These are phyloP conservation scores for Ambrosiella xylebori DNA, from an alignment of 2,329 filamentous ascomycete genomes.

Conservation along the genomic window DNA sequence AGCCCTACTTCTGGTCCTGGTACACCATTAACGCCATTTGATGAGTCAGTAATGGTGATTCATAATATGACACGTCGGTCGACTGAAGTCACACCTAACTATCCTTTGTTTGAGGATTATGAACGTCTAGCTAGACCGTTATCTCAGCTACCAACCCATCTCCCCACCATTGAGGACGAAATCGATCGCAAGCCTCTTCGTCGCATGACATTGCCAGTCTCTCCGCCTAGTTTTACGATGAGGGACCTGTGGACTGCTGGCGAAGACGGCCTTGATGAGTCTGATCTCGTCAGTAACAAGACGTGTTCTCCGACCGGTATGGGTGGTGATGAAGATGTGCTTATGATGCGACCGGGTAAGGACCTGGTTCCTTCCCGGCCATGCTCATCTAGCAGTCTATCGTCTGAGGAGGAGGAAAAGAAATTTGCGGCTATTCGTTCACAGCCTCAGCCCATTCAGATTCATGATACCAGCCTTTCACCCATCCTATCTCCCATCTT, in stretches of 20 bases:
- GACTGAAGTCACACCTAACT: conserved; percentile 7
- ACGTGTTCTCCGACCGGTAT: conserved; percentile 1
- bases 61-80: conserved; percentile 11
- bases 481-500: conserved; percentile 1
- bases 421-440: background rate
- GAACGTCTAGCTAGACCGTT: background rate
- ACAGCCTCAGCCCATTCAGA: background rate
- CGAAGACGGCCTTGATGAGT: conserved; percentile 1
- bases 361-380: background rate
- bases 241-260: conserved; percentile 11
- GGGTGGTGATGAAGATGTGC: conserved; percentile 5
- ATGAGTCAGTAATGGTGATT: conserved; percentile 8
- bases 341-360: conserved; percentile 9
- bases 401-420: background rate
- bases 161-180: conserved; percentile 11
- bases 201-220: conserved; percentile 12
- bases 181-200: conserved; percentile 10
- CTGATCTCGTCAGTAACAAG: conserved; percentile 5
- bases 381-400: background rate
- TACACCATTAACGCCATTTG: conserved; percentile 7
- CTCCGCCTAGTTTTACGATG: conserved; percentile 11
- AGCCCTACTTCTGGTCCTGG: conserved; percentile 8
- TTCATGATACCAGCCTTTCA: background rate
- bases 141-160: conserved; percentile 1
- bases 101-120: background rate